Evolutionary conservation across 495 filamentous ascomycete species (phyloP), one percentile per base, ranked within the genome.

Genomic region (Aspergillus diversus): DNA sequence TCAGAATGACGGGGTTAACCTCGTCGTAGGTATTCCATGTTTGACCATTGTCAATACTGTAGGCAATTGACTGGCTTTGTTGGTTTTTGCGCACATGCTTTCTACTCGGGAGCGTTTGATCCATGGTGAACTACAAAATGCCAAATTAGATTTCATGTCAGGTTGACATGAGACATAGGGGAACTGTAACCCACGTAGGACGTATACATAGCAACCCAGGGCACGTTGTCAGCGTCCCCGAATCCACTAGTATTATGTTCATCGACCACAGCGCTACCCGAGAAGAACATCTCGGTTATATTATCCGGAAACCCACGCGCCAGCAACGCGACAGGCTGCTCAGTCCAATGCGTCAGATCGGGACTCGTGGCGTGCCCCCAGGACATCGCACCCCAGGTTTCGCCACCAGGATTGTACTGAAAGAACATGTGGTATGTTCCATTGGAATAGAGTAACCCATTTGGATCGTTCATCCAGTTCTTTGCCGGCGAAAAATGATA

Each of bases 381-480:
- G 7, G 74, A 75, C 68, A 80, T 78, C 12, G 69, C 70, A 7
- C 76, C 76, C 74, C 75, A 77, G 16, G 60, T 52, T 2, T 57
- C 60, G 8, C 73, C 72, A 17, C 60, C 72, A 0, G 76, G 76
- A 35, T 80, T 80, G 53, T 75, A 76, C 46, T 80, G 76, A 65
- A 65, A 79, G 59, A 68, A 79, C 11, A 80, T 58, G 52, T 80
- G 77, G 37, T 80, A 77, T 3, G 34, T 65, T 3, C 72, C 73
- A 55, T 76, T 51, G 17, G 69, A 42, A 51, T 71, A 71, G 37
- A 86, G 75, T 62, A 87, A 78, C 49, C 85, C 84, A 69, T 83
- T 86, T 8, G 85, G 84, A 63, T 87, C 85, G 66, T 87, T 86
- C 80, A 87, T 85, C 67, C 84, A 87, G 55, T 79, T 71, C 33